Evolutionary conservation across 495 filamentous ascomycete species (phyloP).

Genomic region (Talaromyces ruber): DNA sequence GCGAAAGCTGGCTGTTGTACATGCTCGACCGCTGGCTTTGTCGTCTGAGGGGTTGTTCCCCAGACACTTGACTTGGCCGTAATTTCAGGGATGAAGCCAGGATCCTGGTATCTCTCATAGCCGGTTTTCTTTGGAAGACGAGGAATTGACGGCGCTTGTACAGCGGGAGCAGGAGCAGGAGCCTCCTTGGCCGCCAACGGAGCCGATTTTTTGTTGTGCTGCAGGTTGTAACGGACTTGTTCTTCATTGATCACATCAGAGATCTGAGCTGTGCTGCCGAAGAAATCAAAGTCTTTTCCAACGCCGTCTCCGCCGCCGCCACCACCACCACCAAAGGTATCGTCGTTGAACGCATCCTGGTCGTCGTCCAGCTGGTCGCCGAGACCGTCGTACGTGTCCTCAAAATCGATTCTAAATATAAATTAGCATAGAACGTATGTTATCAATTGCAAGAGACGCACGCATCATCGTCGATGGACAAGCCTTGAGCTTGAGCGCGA

Average conservation of each 20-base stretch:
- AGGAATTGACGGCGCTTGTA: constrained; percentile 26
- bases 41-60: constrained; percentile 62
- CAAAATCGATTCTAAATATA: constrained; percentile 67
- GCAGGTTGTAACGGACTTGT: constrained; percentile 68
- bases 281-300: constrained; percentile 96
- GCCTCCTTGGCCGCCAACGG: constrained; percentile 10
- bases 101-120: constrained; percentile 80
- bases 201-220: constrained; percentile 43
- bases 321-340: constrained; percentile 67
- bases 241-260: constrained; percentile 81
- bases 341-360: constrained; percentile 93
- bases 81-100: constrained; percentile 71
- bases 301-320: constrained; percentile 38
- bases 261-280: constrained; percentile 81
- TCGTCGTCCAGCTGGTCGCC: constrained; percentile 88
- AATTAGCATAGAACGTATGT: background rate
- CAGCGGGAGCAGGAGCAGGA: constrained; percentile 21
- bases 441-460: constrained; percentile 37
- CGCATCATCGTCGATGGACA: constrained; percentile 57
- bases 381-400: constrained; percentile 96
- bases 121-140: constrained; percentile 60
- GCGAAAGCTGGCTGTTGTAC: constrained; percentile 11
- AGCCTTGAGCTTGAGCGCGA: constrained; percentile 26
- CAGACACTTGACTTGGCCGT: constrained; percentile 91
- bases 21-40: constrained; percentile 19